phyloP scores from a whole-genome alignment of 768 basidiomycete genomes.

The Lyophyllum semitale region DNA sequence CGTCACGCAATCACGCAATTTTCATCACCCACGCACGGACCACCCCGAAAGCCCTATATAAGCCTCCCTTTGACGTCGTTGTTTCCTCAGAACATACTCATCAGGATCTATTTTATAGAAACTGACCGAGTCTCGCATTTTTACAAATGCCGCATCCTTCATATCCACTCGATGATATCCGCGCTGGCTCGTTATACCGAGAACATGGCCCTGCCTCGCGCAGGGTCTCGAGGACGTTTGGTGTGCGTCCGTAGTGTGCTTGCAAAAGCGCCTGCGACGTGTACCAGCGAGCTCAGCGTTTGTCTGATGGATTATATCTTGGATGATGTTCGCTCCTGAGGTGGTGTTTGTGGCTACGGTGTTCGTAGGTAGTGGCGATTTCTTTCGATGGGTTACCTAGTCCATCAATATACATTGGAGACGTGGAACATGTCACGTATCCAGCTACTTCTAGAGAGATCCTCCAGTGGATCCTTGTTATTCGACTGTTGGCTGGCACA shows the following conservation, averaged over 20 bases:
- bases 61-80: neutral
- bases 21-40: slow-evolving; percentile 10
- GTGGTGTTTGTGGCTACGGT: neutral
- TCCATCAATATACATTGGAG: too few relatives aligned
- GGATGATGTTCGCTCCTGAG: too few relatives aligned
- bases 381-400: neutral
- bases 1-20: neutral
- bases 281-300: slow-evolving; percentile 9
- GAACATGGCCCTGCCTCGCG: slow-evolving; percentile 10
- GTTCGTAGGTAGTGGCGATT: neutral
- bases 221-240: slow-evolving; percentile 16
- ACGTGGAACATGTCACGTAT: neutral
- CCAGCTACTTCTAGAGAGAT: neutral
- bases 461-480: too few relatives aligned
- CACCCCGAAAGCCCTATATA: slow-evolving; percentile 7
- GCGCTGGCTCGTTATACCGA: slow-evolving; percentile 16
- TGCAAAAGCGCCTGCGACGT: neutral
- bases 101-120: slow-evolving; percentile 19
- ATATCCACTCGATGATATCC: slow-evolving; percentile 16
- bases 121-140: slow-evolving; percentile 19
- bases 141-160: slow-evolving; percentile 19
- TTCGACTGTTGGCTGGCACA: too few relatives aligned
- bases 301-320: slow-evolving; percentile 9
- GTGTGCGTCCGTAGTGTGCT: neutral
- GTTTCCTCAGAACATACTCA: slow-evolving; percentile 16